phyloP scores from a whole-genome alignment of 192 early-diverging fungal species.

The Podila epicladia region DNA sequence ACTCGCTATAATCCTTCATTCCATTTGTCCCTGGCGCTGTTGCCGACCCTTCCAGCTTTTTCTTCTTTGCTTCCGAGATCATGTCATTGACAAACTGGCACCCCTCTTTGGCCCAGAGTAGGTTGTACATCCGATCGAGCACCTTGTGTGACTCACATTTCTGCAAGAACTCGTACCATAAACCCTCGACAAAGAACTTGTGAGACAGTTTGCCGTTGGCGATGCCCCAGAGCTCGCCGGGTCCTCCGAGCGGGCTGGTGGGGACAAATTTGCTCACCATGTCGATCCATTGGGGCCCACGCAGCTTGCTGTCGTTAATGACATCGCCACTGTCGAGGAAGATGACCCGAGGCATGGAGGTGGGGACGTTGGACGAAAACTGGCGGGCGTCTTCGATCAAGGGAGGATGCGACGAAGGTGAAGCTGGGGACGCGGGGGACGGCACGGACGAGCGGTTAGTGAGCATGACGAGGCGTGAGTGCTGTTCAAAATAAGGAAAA shows the following conservation, averaged over 20 bases:
- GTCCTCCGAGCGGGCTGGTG: slow-evolving; percentile 12
- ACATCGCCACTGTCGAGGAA: slow-evolving; percentile 46
- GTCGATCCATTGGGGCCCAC: slow-evolving; percentile 30
- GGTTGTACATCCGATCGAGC: slow-evolving; percentile 12
- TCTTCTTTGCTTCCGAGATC: slow-evolving; percentile 12
- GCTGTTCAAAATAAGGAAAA: no score
- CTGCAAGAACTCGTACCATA: slow-evolving; percentile 7
- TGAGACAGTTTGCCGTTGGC: slow-evolving; percentile 8
- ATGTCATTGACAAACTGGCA: slow-evolving; percentile 9
- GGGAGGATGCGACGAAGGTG: neutral
- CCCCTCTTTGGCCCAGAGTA: slow-evolving; percentile 15
- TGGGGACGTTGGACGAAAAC: neutral
- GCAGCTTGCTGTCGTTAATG: slow-evolving; percentile 27
- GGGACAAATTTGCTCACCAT: slow-evolving; percentile 20
- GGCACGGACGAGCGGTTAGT: neutral
- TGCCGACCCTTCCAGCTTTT: slow-evolving; percentile 1
- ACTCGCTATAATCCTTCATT: neutral
- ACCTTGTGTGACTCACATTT: neutral
- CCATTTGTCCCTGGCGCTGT: neutral
- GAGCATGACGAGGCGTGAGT: neutral
- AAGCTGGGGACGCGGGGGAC: neutral
- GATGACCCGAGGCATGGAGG: slow-evolving; percentile 18
- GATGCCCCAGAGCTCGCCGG: slow-evolving; percentile 18
- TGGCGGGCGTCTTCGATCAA: neutral
- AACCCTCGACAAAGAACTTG: slow-evolving; percentile 8